phyloP scores from a whole-genome alignment of 352 stramenopile genomes.

The Phytophthora ramorum region DNA sequence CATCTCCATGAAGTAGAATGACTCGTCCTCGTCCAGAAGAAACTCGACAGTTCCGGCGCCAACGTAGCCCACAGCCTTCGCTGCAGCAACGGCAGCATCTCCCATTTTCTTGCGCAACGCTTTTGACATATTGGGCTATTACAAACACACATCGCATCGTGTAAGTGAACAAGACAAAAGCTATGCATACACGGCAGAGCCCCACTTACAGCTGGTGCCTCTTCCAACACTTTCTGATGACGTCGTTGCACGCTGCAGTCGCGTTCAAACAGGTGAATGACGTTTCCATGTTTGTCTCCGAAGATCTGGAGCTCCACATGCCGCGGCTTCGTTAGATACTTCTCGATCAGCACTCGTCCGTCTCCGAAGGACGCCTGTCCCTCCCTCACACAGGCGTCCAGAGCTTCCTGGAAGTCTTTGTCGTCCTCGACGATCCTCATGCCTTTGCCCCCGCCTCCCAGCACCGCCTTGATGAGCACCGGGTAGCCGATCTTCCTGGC shows the following conservation, averaged over 20 bases:
- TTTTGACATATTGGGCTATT: constrained; percentile 78
- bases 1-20: constrained; percentile 98
- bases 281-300: constrained; percentile 90
- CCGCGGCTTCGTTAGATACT: constrained; percentile 88
- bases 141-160: not conserved
- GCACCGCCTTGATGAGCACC: constrained; percentile 93
- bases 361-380: constrained; percentile 91
- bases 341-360: constrained; percentile 92
- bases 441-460: constrained; percentile 92
- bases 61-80: constrained; percentile 92
- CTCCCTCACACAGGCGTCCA: constrained; percentile 90
- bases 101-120: constrained; percentile 89
- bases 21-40: constrained; percentile 90
- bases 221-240: constrained; percentile 96
- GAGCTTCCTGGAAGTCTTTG: constrained; percentile 77
- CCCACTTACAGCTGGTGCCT: constrained; percentile 86
- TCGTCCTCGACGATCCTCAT: constrained; percentile 92
- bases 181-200: not conserved
- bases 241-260: constrained; percentile 92
- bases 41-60: constrained; percentile 95
- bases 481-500: constrained; percentile 92
- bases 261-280: constrained; percentile 91
- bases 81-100: constrained; percentile 87
- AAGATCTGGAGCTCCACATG: constrained; percentile 96
- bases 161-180: not conserved